Conservation (phyloP, 495 filamentous ascomycete species). For the Podospora pseudoanserina region DNA sequence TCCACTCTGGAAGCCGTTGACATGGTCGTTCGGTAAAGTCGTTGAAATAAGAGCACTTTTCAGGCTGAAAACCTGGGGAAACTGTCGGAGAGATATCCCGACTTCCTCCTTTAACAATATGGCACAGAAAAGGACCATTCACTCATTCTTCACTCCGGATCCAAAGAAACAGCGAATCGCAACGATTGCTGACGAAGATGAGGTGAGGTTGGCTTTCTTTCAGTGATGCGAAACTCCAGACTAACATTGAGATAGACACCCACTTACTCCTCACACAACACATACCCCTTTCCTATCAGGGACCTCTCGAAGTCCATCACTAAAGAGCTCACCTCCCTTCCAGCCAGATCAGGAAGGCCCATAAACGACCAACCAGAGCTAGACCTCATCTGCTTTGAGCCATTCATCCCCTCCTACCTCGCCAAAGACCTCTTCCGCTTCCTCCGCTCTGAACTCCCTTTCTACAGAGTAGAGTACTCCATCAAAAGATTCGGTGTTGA, state of each 20-base stretch:
- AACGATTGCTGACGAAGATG: background rate
- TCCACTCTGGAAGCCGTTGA: background rate
- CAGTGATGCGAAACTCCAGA: background rate
- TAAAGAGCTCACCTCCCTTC: constrained; percentile 27
- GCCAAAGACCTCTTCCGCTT: constrained; percentile 60
- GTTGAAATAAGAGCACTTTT: background rate
- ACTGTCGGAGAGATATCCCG: background rate
- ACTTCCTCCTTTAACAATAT: constrained; percentile 15
- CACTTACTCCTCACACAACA: constrained; percentile 44
- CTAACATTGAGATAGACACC: constrained; percentile 5
- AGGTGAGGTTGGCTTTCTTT: background rate
- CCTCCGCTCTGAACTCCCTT: constrained; percentile 59
- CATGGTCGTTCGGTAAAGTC: background rate
- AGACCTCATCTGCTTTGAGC: constrained; percentile 65
- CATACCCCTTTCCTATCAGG: constrained; percentile 62
- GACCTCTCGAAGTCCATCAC: constrained; percentile 45
- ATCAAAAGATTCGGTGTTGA: constrained; percentile 57
- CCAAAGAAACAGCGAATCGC: constrained; percentile 28
- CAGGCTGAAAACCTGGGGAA: background rate
- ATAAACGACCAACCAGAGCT: constrained; percentile 63
- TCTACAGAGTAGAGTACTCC: constrained; percentile 68
- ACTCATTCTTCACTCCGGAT: constrained; percentile 48
- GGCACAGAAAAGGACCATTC: constrained; percentile 47
- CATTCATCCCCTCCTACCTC: constrained; percentile 53
- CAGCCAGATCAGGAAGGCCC: constrained; percentile 33